phyloP scores from a whole-genome alignment of 2,329 filamentous ascomycete species.

The Tolypocladium album region DNA sequence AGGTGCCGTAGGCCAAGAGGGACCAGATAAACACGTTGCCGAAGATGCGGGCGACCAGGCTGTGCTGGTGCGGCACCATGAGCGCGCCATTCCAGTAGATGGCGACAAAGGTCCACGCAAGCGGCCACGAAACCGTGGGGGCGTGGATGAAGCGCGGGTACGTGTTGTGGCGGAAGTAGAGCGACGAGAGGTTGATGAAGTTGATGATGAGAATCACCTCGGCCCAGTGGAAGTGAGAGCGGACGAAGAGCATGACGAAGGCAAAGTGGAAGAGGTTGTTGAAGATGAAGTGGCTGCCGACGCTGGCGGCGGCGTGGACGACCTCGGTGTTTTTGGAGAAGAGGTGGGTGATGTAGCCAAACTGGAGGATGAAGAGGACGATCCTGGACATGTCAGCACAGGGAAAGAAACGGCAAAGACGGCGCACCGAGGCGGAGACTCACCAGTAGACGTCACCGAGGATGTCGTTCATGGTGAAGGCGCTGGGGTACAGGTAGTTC shows the following conservation, averaged over 20 bases:
- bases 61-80: slow-evolving; percentile 58
- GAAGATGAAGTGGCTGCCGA: slow-evolving; percentile 75
- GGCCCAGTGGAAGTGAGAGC: slow-evolving; percentile 62
- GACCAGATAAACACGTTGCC: slow-evolving; percentile 87
- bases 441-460: slow-evolving; percentile 69
- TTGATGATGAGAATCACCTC: slow-evolving; percentile 70
- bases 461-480: slow-evolving; percentile 62
- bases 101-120: slow-evolving; percentile 76
- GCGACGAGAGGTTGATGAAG: slow-evolving; percentile 65
- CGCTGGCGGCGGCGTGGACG: slow-evolving; percentile 60
- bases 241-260: slow-evolving; percentile 76
- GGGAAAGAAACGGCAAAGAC: no score
- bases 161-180: slow-evolving; percentile 71
- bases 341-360: slow-evolving; percentile 65
- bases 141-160: slow-evolving; percentile 67
- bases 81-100: slow-evolving; percentile 86
- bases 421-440: neutral
- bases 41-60: slow-evolving; percentile 61
- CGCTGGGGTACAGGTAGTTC: slow-evolving; percentile 55
- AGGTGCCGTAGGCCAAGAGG: slow-evolving; percentile 63
- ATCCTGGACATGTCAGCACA: slow-evolving; percentile 37
- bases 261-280: slow-evolving; percentile 76
- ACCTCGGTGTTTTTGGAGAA: slow-evolving; percentile 55
- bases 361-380: slow-evolving; percentile 63
- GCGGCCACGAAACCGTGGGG: slow-evolving; percentile 62